Evolutionary conservation across 306 rosid genomes (phyloP), one percentile per base, ranked within the genome.

Genomic region (Trifolium subterraneum): DNA sequence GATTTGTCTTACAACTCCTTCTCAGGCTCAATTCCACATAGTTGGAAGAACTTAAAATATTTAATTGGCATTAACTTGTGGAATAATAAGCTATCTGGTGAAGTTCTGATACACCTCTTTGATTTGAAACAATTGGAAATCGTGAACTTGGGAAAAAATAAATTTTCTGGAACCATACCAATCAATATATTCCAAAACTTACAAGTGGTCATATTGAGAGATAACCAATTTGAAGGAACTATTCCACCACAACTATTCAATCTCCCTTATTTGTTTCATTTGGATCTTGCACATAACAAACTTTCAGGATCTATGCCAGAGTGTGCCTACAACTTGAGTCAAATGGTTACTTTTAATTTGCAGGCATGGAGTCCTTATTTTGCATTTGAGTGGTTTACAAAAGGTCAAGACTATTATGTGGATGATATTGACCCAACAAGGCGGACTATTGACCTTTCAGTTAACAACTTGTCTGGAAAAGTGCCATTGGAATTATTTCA

Each of bases 121-220:
- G 2, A 35, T 35, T 35, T 0, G 9, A 35, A 0, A 35, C 39
- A 35, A 35, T 35, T 35, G 39, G 0, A 1, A 0, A 0, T 35
- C 47, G 2, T 42, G 15, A 42, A 11, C 15, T 11, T 42, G 15
- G 76, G 41, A 41, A 11, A 10, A 72, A 58, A 56, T 56, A 2
- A 20, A 14, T 72, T 72, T 72, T 56, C 12, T 58, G 68, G 68
- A 56, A 71, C 10, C 10, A 54, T 71, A 36, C 75, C 65, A 6
- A 9, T 2, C 2, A 25, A 9, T 4, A 39, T 56, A 27, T 14
- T 58, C 13, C 52, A 2, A 25, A 10, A n/a, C 18, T 14, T 72
- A 15, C 0, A 41, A 41, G 64, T 64, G 14, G 0, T 74, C 8
- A 64, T 48, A 14, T 33, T 74, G 15, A 56, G 74, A 55, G 33